These are phyloP conservation scores for Globisporangium spinosum DNA, from an alignment of 352 stramenopile genomes.

Conservation along the genomic window DNA sequence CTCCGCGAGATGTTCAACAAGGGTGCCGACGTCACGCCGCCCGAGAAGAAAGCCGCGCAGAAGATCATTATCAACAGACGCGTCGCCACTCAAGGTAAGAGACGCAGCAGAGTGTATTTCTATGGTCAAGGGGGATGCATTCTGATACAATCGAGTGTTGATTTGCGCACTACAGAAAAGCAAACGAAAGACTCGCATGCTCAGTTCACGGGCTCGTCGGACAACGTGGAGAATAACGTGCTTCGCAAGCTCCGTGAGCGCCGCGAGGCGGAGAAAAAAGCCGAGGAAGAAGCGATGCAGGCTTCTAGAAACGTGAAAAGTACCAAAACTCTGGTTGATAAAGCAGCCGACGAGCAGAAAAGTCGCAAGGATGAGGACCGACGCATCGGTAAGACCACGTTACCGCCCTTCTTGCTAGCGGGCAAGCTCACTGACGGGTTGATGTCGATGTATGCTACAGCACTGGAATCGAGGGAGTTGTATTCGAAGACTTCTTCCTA, in stretches of 20 bases:
- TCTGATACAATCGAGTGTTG: neutral
- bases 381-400: conserved; percentile 16
- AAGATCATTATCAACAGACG: conserved; percentile 25
- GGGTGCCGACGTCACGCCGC: conserved; percentile 20
- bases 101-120: neutral
- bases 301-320: conserved; percentile 30
- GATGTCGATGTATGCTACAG: conserved; percentile 2
- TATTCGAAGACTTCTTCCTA: conserved; percentile 38
- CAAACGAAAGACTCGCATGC: conserved; percentile 4
- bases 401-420: neutral
- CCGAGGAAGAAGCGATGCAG: conserved; percentile 35
- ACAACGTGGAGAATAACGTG: conserved; percentile 26
- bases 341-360: conserved; percentile 42
- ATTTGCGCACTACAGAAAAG: conserved; percentile 5
- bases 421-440: neutral
- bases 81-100: conserved; percentile 19
- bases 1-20: conserved; percentile 74
- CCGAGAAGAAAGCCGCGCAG: conserved; percentile 8
- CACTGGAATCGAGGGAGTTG: conserved; percentile 31
- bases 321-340: conserved; percentile 47
- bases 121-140: neutral
- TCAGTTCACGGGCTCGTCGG: neutral
- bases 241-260: conserved; percentile 36
- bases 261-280: conserved; percentile 36
- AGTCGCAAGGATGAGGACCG: conserved; percentile 37